These are phyloP conservation scores for Saturnispora galanensis DNA, from an alignment of 805 yeast genomes.

Conservation along the genomic window DNA sequence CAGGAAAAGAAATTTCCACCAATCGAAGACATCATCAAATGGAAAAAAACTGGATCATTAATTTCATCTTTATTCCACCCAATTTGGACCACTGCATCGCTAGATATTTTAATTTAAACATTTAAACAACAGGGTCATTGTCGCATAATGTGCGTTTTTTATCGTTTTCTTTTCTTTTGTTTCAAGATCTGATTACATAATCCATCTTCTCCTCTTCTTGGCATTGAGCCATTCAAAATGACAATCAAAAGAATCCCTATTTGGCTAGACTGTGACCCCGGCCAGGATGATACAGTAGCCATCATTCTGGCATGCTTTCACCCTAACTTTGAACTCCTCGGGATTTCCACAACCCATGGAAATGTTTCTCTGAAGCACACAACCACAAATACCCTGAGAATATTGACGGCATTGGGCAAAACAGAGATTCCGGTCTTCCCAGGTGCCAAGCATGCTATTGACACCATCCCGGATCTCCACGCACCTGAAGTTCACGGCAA, in stretches of 20 bases:
- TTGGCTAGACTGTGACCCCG: slow-evolving; percentile 91
- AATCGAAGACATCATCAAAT: too few relatives aligned
- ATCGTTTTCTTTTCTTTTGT: not conserved
- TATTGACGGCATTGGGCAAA: slow-evolving; percentile 49
- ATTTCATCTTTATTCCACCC: too few relatives aligned
- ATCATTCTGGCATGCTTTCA: slow-evolving; percentile 51
- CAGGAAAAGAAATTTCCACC: too few relatives aligned
- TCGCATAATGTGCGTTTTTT: not conserved
- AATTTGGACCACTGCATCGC: too few relatives aligned
- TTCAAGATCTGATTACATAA: not conserved
- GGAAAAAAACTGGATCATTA: too few relatives aligned
- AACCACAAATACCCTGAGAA: slow-evolving; percentile 56
- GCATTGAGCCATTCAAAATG: not conserved
- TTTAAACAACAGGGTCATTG: not conserved
- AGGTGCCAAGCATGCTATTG: slow-evolving; percentile 54
- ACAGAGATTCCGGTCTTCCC: slow-evolving; percentile 53
- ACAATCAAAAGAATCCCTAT: slow-evolving; percentile 38
- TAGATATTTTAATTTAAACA: too few relatives aligned
- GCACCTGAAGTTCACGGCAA: slow-evolving; percentile 66
- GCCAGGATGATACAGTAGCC: slow-evolving; percentile 82
- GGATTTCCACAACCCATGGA: slow-evolving; percentile 72
- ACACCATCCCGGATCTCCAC: slow-evolving; percentile 31
- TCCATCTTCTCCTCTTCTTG: not conserved
- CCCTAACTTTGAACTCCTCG: slow-evolving; percentile 49
- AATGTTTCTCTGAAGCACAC: slow-evolving; percentile 56